Evolutionary conservation across 805 yeast genomes (phyloP), one percentile per base, ranked within the genome.

Genomic region (Clavispora fructus): DNA sequence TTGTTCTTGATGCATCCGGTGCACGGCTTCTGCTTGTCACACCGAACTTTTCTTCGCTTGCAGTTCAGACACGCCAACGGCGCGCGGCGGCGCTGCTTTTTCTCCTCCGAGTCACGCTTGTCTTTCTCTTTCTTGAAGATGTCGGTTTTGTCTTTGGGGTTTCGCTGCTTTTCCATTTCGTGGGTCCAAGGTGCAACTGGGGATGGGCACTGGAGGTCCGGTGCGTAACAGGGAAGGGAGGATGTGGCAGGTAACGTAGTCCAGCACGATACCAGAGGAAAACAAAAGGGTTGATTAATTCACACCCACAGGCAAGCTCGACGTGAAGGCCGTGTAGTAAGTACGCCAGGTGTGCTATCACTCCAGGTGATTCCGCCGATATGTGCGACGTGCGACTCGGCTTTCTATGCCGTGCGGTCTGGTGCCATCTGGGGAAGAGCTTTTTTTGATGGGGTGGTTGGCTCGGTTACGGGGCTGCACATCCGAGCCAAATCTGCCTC

Each of bases 1-100:
- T 69, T 69, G 48, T 71, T 67, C 45, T 60, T 61, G 11, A 65
- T 59, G 54, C 77, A 71, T 7, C 74, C 74, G 3, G 69, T 61
- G 52, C 77, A 71, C 3, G 77, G 77, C 41, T 61, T 58, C 17
- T 48, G 63, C 44, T 68, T 69, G 50, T 71, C 77, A 56, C 77
- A 71, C 47, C 67, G 69, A 53, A 71, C 77, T 53, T 71, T 71
- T 12, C 77, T 50, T 39, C 62, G 62, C 47, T 70, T 63, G 51
- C 77, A 71, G 43, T 65, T 65, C 38, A 67, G 56, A 48, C 77
- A 71, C 28, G 73, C 58, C 13, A 70, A 54, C 3, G 77, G 75
- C 1, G 66, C 73, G 26, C 76, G 55, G 39, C 62, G 61, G 39
- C 75, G 56, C 16, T 38, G 47, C 29, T 51, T 41, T 35, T 47